Conservation (phyloP, 2,329 filamentous ascomycete genomes). For the Sporothrix protearum region DNA sequence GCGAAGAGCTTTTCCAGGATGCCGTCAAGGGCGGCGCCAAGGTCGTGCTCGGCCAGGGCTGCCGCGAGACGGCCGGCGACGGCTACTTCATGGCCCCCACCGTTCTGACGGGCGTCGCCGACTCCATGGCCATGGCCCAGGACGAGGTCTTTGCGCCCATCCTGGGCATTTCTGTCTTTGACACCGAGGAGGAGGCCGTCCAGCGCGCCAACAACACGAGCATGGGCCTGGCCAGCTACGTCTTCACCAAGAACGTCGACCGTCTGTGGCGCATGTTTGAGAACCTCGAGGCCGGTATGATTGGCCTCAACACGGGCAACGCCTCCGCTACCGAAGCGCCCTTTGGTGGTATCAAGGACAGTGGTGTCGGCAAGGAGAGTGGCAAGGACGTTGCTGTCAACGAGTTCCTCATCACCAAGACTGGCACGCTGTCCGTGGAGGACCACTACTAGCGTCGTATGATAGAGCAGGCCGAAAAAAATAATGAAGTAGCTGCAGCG, state of each 20-base stretch:
- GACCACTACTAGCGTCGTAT: slow-evolving; percentile 39
- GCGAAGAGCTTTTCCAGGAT: slow-evolving; percentile 58
- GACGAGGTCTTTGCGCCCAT: slow-evolving; percentile 60
- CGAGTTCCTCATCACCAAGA: slow-evolving; percentile 47
- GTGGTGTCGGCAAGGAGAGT: slow-evolving; percentile 46
- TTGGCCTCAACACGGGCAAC: slow-evolving; percentile 42
- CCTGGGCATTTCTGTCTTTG: slow-evolving; percentile 53
- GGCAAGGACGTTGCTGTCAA: slow-evolving; percentile 48
- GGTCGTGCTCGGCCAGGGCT: slow-evolving; percentile 58
- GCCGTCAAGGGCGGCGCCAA: slow-evolving; percentile 61
- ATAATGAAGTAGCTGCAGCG: no score
- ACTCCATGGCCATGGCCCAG: slow-evolving; percentile 45
- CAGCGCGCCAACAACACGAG: slow-evolving; percentile 53
- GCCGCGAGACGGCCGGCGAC: slow-evolving; percentile 36
- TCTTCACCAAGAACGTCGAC: slow-evolving; percentile 45
- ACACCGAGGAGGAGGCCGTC: slow-evolving; percentile 55
- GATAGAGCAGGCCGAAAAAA: no score
- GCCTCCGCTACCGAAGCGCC: slow-evolving; percentile 44
- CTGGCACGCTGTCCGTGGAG: slow-evolving; percentile 43
- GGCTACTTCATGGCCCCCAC: slow-evolving; percentile 67
- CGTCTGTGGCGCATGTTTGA: slow-evolving; percentile 57
- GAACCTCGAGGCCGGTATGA: slow-evolving; percentile 54
- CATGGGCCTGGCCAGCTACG: slow-evolving; percentile 53
- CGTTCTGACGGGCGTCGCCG: slow-evolving; percentile 48
- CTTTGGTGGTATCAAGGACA: slow-evolving; percentile 49